Percentiles rank a stretch among this genome's conserved stretches.
Conservation (phyloP, 257 asterid genomes). For the Nicotiana benthamiana region DNA sequence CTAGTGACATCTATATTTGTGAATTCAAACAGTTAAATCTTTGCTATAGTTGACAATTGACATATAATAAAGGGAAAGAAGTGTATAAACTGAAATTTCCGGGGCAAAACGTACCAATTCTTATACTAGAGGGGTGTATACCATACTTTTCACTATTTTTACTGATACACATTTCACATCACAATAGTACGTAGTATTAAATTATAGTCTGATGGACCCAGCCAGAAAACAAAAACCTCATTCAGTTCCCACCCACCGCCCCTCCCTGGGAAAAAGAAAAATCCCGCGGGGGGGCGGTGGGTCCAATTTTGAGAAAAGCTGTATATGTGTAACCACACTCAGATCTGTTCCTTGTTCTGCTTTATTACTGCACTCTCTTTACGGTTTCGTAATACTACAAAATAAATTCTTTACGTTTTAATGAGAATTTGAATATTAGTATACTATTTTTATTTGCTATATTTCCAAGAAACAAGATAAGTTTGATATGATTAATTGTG, state of each 20-base stretch:
- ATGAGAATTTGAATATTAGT: background rate
- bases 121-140: background rate
- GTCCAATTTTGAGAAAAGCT: background rate
- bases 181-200: background rate
- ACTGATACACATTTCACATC: too few relatives aligned
- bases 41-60: background rate
- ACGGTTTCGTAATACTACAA: background rate
- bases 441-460: too few relatives aligned
- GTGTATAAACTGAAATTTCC: background rate
- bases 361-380: too few relatives aligned
- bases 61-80: background rate
- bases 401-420: background rate
- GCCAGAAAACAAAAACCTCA: background rate
- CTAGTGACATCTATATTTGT: too few relatives aligned
- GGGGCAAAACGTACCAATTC: background rate
- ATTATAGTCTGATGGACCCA: background rate
- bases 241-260: background rate
- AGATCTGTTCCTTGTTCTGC: background rate
- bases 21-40: background rate
- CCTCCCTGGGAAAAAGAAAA: background rate
- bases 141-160: background rate
- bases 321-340: background rate
- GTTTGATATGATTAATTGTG: too few relatives aligned
- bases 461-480: too few relatives aligned
- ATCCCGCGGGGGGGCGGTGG: background rate